phyloP scores from a whole-genome alignment of 1,284 basidiomycete species.

The Cryptococcus sp. region DNA sequence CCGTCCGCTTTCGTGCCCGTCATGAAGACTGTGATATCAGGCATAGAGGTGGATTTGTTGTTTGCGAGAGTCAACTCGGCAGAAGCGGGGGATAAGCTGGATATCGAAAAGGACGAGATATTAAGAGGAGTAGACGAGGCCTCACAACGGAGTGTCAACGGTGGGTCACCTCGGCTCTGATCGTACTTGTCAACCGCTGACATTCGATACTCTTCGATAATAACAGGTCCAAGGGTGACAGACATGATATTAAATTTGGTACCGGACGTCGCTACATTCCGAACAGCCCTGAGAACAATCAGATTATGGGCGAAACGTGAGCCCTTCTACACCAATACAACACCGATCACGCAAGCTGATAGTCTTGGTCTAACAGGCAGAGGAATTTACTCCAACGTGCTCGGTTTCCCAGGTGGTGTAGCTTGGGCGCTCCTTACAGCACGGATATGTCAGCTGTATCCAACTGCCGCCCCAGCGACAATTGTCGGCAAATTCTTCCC shows the following conservation, averaged over 20 bases:
- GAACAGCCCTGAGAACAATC: conserved; percentile 91
- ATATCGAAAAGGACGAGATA: conserved; percentile 86
- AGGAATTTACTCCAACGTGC: conserved; percentile 97
- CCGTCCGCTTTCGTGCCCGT: conserved; percentile 96
- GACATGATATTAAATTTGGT: conserved; percentile 95
- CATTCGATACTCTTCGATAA: conserved; percentile 7
- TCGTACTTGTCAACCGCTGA: not conserved
- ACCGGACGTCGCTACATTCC: conserved; percentile 91
- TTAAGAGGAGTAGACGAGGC: conserved; percentile 91
- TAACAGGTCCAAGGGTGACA: conserved; percentile 85
- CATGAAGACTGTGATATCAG: conserved; percentile 86
- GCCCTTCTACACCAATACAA: conserved; percentile 33
- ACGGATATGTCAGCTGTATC: conserved; percentile 97
- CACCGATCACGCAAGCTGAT: not conserved
- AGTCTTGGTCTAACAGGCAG: conserved; percentile 60
- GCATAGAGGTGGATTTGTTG: conserved; percentile 90
- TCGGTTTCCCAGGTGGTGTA: conserved; percentile 96
- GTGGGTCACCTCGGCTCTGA: conserved; percentile 55
- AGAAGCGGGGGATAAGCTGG: conserved; percentile 80
- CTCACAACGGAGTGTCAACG: conserved; percentile 91
- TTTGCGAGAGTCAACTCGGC: conserved; percentile 65
- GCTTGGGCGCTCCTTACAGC: conserved; percentile 99
- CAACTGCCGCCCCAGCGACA: conserved; percentile 88
- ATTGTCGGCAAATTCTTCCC: conserved; percentile 97
- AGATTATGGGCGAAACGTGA: conserved; percentile 95